Percentiles rank a stretch among this genome's conserved stretches.
phyloP scores from a whole-genome alignment of 2,329 filamentous ascomycete species.

The Penicillium sp. region DNA sequence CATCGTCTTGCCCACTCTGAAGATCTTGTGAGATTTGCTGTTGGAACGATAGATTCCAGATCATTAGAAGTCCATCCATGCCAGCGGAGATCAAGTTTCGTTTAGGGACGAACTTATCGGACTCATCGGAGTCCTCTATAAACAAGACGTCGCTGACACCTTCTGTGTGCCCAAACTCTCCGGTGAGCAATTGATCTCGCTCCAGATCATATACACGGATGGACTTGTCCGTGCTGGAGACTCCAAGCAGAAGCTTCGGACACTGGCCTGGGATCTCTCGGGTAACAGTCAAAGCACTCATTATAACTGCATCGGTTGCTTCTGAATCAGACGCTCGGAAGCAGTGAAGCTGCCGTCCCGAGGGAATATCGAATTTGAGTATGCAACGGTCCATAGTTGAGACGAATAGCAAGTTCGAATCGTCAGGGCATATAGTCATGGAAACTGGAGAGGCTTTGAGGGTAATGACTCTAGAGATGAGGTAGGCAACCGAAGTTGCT shows the following conservation, averaged over 20 bases:
- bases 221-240: slow-evolving; percentile 93
- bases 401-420: slow-evolving; percentile 51
- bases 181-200: slow-evolving; percentile 69
- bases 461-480: slow-evolving; percentile 70
- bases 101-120: slow-evolving; percentile 42
- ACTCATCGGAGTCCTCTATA: slow-evolving; percentile 45
- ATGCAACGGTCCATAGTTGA: slow-evolving; percentile 60
- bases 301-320: slow-evolving; percentile 71
- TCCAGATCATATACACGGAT: slow-evolving; percentile 81
- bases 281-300: slow-evolving; percentile 67
- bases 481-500: slow-evolving; percentile 63
- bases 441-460: slow-evolving; percentile 83
- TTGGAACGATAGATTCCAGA: slow-evolving; percentile 54
- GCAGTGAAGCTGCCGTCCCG: slow-evolving; percentile 62
- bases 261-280: slow-evolving; percentile 51
- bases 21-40: slow-evolving; percentile 31
- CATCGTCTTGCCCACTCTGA: slow-evolving; percentile 32
- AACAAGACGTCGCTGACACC: slow-evolving; percentile 81
- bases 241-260: slow-evolving; percentile 69
- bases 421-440: slow-evolving; percentile 65
- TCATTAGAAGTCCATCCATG: slow-evolving; percentile 76
- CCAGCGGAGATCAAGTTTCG: slow-evolving; percentile 64
- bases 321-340: slow-evolving; percentile 83
- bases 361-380: slow-evolving; percentile 57
- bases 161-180: slow-evolving; percentile 94